phyloP scores from a whole-genome alignment of 108 stramenopile genomes.

The Nitzschia sp. region DNA sequence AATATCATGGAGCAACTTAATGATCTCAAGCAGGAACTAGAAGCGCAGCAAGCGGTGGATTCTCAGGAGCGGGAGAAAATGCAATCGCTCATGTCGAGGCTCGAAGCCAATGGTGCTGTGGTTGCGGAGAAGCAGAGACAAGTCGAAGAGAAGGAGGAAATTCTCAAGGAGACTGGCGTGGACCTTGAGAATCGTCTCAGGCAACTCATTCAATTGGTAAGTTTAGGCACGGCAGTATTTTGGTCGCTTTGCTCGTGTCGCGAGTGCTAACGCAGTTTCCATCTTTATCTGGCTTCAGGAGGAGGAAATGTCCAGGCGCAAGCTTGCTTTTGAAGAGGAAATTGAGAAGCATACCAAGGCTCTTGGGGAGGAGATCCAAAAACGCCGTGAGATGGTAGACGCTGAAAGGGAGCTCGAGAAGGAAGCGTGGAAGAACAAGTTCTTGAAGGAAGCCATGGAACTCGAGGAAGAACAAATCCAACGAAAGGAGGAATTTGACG shows the following conservation, averaged over 20 bases:
- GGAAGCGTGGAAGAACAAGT: constrained; percentile 35
- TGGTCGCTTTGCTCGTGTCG: no score
- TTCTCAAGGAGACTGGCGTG: constrained; percentile 21
- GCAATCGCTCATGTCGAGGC: constrained; percentile 32
- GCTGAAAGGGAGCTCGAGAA: constrained; percentile 18
- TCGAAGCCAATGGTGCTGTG: constrained; percentile 28
- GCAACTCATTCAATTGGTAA: constrained; percentile 29
- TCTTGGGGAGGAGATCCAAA: constrained; percentile 23
- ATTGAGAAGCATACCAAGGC: constrained; percentile 10
- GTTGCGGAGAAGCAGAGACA: constrained; percentile 34
- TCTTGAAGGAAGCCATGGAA: constrained; percentile 17
- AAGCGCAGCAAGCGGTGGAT: constrained; percentile 12
- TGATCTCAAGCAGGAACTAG: constrained; percentile 8
- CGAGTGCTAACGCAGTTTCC: no score
- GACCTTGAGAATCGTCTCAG: constrained; percentile 21
- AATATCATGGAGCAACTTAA: constrained; percentile 9
- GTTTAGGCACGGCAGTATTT: no score
- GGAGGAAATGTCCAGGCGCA: constrained; percentile 16
- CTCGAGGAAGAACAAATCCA: constrained; percentile 15
- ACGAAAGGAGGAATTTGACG: constrained; percentile 22
- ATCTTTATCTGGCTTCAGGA: no score
- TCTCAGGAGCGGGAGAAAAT: constrained; percentile 32
- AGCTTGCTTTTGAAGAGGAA: constrained; percentile 17
- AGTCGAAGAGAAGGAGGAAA: constrained; percentile 23
- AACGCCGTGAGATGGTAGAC: constrained; percentile 18